Evolutionary conservation across 1,284 basidiomycete species (phyloP), one percentile per base, ranked within the genome.

Genomic region (Microbotryomycetes sp.): DNA sequence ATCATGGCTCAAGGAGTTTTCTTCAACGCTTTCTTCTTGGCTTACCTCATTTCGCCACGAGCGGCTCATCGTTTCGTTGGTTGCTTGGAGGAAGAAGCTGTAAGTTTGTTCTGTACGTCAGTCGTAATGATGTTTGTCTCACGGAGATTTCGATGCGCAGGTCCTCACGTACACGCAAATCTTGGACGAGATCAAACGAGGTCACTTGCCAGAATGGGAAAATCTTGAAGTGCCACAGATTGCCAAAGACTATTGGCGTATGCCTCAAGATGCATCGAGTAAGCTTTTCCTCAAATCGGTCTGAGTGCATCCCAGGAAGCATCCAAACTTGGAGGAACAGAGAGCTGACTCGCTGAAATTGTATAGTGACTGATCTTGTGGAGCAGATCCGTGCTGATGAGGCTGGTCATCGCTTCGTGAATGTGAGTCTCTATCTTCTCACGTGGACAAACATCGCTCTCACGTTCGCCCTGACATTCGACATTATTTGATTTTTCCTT

Each of bases 41-140:
- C 56, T 14, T 67, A 60, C 49, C 25, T 60, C 23, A 26, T 64
- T 53, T 87, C 89, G 0, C 94, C 94, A 0, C 80, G 81, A 59
- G 82, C 84, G 1, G 91, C 89, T 66, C 94, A 97, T 77, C 88
- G 94, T 31, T 97, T 97, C 74, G 93, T 97, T 50, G 94, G 83
- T n/a, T 80, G 90, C 72, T 80, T 98, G 9, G 94, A 97, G 73
- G 93, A 97, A 78, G 92, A 97, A 76, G 93, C 93, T 4, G 90
- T 62, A 22, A 51, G 49, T 56, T 23, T 9, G 12, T 49, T 25
- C 29, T 25, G 19, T 23, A 4, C 26, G 3, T 16, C 2, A 36
- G 49, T 52, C 47, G 50, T 59, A 5, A 26, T 50, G n/a, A 49
- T 52, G 82, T 83, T 68, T 86, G 87, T 74, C 91, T 96, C 66